Base-by-base conservation (phyloP, 2,329 filamentous ascomycete species). In the Conoideocrella luteorostrata region DNA sequence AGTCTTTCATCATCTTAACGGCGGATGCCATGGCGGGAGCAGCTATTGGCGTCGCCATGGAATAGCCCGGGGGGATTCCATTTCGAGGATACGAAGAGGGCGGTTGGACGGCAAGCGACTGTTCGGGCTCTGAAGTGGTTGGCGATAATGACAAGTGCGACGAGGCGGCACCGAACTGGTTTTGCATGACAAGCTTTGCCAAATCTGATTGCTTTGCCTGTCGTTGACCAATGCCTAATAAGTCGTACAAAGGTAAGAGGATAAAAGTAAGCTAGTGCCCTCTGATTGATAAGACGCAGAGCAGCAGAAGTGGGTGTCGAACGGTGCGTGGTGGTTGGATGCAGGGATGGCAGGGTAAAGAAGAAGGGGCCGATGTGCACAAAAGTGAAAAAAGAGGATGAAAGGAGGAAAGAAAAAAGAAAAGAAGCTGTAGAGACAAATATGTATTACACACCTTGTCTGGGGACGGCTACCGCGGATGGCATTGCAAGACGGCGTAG, bases 131-230 rank as follows among this genome's bases (percentile, higher is more conserved):
- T 28, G 53, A 50, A 39, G 54, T 53, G 32, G 56, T 56, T 26
- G 56, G 57, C 52, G 61, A 63, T 23, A 49, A 46, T 17, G 51
- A 46, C 30, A 45, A 48, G 21, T 50, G 53, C 41, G 59, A 58
- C 34, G 60, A 53, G 11, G 59, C 61, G 46, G 59, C 53, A 28
- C 56, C 58, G 37, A 65, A 58, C 52, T 66, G 60, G 53, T 61
- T 67, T 61, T 65, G 66, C 68, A 71, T 71, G 61, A 66, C 67
- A 61, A 67, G 59, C 58, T 69, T 69, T 44, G 66, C 65, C 46
- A 70, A 57, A 44, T 58, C 58, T 39, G 66, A 68, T 45, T 69
- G 66, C 47, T 65, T 65, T 47, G 65, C 61, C 56, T 67, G 63
- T 57, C 55, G 58, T 42, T 54, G 58, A 46, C 57, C 58, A 48